A percentile compares a stretch with the other conserved stretches of the same genome.
Evolutionary conservation across 1,284 basidiomycete genomes (phyloP).

Genomic region (Hemileia vastatrix): DNA sequence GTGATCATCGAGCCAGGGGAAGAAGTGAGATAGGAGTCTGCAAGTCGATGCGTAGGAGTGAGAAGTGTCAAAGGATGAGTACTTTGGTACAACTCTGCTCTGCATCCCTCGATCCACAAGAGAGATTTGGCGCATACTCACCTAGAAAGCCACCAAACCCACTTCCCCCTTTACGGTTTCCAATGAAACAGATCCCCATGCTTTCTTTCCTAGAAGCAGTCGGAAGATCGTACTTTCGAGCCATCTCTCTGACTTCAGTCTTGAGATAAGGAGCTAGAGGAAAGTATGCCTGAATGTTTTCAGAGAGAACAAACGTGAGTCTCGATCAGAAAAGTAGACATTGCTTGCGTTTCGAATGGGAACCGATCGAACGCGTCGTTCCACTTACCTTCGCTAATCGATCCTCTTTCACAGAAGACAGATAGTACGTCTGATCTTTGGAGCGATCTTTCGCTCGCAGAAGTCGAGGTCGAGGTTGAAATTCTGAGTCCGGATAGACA

Average conservation of each 20-base stretch:
- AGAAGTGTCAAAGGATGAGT: not conserved
- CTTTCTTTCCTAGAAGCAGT: constrained; percentile 73
- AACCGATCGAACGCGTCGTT: not conserved
- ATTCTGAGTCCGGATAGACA: too few relatives aligned
- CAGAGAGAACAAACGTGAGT: not conserved
- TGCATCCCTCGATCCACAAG: not conserved
- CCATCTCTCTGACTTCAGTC: constrained; percentile 65
- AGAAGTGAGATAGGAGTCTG: constrained; percentile 67
- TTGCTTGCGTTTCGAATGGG: not conserved
- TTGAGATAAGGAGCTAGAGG: constrained; percentile 64
- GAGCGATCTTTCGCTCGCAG: constrained; percentile 54
- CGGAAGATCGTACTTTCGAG: constrained; percentile 56
- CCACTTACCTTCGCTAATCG: constrained; percentile 51
- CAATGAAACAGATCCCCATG: constrained; percentile 96
- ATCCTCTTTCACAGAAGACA: constrained; percentile 62
- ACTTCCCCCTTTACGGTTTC: constrained; percentile 64
- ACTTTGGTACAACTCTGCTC: not conserved
- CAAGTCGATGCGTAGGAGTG: constrained; percentile 25
- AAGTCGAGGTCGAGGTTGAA: constrained; percentile 57
- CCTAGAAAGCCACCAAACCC: constrained; percentile 67
- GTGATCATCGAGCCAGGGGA: constrained; percentile 61
- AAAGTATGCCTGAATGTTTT: constrained; percentile 56
- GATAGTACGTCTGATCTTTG: constrained; percentile 91
- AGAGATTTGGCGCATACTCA: constrained; percentile 39
- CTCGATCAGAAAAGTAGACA: not conserved